These are phyloP conservation scores for Madurella fahalii DNA, from an alignment of 2,329 filamentous ascomycete genomes.

Conservation along the genomic window DNA sequence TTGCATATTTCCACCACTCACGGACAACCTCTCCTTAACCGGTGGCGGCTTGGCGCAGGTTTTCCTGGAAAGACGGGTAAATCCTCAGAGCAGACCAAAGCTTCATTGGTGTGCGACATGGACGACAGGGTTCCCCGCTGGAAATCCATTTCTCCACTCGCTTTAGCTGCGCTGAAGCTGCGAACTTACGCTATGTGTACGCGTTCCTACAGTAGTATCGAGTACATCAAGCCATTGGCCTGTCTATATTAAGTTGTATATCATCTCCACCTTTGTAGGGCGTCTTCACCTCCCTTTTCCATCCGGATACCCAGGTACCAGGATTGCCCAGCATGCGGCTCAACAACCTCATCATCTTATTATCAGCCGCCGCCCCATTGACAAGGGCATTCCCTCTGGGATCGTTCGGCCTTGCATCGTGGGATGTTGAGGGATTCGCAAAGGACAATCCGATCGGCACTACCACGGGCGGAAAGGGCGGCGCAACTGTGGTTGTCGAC, in stretches of 20 bases:
- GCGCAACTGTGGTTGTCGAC: constrained; percentile 43
- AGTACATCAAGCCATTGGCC: background rate
- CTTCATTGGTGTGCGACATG: background rate
- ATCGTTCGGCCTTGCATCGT: constrained; percentile 17
- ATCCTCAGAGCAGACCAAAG: background rate
- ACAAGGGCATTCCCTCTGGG: constrained; percentile 4
- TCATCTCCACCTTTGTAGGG: background rate
- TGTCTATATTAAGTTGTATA: background rate
- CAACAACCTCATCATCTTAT: constrained; percentile 6
- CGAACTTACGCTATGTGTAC: background rate
- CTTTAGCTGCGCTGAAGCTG: background rate
- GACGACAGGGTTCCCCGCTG: constrained; percentile 18
- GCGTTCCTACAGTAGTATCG: background rate
- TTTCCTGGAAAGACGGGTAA: constrained; percentile 12
- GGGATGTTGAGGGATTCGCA: constrained; percentile 26
- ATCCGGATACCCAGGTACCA: background rate
- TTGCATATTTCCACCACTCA: constrained; percentile 16
- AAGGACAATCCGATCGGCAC: constrained; percentile 35
- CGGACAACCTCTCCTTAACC: background rate
- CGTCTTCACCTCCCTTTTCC: background rate
- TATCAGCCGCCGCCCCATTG: constrained; percentile 2
- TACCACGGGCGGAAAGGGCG: constrained; percentile 41
- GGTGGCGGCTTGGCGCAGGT: constrained; percentile 8
- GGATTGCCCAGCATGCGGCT: constrained; percentile 12
- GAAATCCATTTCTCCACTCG: constrained; percentile 11